Evolutionary conservation across 345 rosid genomes (phyloP).

Genomic region (Gossypium bickii): DNA sequence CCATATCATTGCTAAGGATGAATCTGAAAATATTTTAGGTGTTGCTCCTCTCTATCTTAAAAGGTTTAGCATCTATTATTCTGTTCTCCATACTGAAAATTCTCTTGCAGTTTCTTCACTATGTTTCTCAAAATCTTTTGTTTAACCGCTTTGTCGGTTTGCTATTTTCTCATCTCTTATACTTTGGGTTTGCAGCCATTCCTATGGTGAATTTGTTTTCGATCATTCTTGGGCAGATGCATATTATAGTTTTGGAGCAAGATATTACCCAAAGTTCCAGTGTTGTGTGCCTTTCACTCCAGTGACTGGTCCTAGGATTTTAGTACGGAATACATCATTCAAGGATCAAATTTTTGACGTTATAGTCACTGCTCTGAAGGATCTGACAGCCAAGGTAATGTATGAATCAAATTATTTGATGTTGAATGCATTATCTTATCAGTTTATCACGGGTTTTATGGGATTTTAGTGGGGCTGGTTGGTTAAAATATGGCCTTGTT

Average conservation of each 20-base stretch:
- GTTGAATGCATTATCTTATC: neutral
- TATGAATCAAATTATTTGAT: neutral
- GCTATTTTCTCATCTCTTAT: conserved; percentile 25
- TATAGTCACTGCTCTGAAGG: conserved; percentile 60
- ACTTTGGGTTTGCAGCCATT: conserved; percentile 58
- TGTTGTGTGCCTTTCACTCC: conserved; percentile 98
- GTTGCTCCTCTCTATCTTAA: conserved; percentile 93
- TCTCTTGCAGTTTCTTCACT: conserved; percentile 8
- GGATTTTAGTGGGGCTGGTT: neutral
- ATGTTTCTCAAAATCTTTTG: neutral
- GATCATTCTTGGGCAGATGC: conserved; percentile 98
- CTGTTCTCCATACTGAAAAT: conserved; percentile 17
- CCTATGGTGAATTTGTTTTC: conserved; percentile 93
- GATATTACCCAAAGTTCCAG: conserved; percentile 94
- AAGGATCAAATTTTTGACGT: conserved; percentile 73
- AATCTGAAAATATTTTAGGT: conserved; percentile 56
- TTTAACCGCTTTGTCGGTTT: neutral
- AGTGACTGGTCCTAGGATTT: conserved; percentile 86
- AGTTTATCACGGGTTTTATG: too few species aligned
- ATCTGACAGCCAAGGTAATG: conserved; percentile 62
- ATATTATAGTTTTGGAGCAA: conserved; percentile 69
- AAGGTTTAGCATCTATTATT: conserved; percentile 48
- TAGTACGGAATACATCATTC: conserved; percentile 49
- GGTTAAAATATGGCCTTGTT: neutral
- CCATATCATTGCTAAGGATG: conserved; percentile 82